Evolutionary conservation across 306 rosid species (phyloP).

Genomic region (Lathyrus sativus): DNA sequence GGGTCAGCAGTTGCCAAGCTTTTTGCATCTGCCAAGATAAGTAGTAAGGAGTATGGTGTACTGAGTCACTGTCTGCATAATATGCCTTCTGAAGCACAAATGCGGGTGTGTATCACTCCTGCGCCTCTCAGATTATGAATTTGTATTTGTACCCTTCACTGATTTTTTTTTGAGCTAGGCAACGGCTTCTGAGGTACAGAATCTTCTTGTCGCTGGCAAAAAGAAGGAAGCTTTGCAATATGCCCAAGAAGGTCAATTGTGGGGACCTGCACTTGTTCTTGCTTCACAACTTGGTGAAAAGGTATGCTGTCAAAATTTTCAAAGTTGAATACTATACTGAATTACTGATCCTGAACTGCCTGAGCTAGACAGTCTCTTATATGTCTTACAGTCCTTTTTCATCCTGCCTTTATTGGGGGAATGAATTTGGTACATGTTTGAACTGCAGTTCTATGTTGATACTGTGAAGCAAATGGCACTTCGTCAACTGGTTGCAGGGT

Average conservation of each 20-base stretch:
- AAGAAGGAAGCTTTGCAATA: slow-evolving; percentile 84
- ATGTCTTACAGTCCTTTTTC: slow-evolving; percentile 25
- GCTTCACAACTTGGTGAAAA: slow-evolving; percentile 93
- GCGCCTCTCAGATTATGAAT: neutral
- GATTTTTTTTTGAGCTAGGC: slow-evolving; percentile 59
- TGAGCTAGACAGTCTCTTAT: slow-evolving; percentile 36
- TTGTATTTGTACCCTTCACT: slow-evolving; percentile 22
- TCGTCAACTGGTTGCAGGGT: slow-evolving; percentile 74
- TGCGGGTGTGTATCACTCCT: slow-evolving; percentile 54
- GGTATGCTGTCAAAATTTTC: slow-evolving; percentile 48
- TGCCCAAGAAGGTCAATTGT: slow-evolving; percentile 94
- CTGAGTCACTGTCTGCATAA: slow-evolving; percentile 68
- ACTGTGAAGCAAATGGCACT: slow-evolving; percentile 94
- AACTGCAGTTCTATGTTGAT: slow-evolving; percentile 85
- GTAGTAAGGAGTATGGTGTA: slow-evolving; percentile 54
- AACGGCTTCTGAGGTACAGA: slow-evolving; percentile 91
- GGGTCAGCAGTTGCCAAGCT: slow-evolving; percentile 83
- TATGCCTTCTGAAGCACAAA: slow-evolving; percentile 81
- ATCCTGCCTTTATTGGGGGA: slow-evolving; percentile 34
- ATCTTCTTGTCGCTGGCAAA: slow-evolving; percentile 83
- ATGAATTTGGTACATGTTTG: slow-evolving; percentile 35
- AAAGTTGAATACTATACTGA: slow-evolving; percentile 7
- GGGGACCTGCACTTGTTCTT: slow-evolving; percentile 98
- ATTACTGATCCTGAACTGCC: slow-evolving; percentile 28
- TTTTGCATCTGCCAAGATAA: slow-evolving; percentile 71